Conservation (phyloP, 2,329 filamentous ascomycete genomes). For the Aspergillus melleus region DNA sequence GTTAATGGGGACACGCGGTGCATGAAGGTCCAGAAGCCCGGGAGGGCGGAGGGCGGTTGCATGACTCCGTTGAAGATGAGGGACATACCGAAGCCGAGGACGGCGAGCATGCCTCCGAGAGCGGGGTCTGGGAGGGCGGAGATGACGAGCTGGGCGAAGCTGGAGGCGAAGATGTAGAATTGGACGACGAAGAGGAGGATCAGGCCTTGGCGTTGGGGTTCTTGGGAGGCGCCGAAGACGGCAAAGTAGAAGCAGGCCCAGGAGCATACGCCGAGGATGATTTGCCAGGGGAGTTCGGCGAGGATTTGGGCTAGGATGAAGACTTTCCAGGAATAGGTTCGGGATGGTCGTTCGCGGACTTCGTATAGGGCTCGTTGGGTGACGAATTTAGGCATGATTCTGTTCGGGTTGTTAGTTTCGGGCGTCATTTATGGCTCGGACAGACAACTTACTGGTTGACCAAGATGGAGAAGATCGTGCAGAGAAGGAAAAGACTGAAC, state of each 20-base stretch:
- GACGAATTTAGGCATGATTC: constrained; percentile 74
- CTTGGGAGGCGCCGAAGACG: constrained; percentile 40
- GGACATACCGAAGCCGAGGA: not conserved
- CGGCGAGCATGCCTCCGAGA: not conserved
- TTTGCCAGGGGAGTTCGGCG: constrained; percentile 74
- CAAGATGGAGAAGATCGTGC: constrained; percentile 49
- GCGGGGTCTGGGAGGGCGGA: constrained; percentile 1
- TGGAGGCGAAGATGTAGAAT: constrained; percentile 9
- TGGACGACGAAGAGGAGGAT: constrained; percentile 8
- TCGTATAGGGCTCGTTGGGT: constrained; percentile 78
- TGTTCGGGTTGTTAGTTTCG: not conserved
- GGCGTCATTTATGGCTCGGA: not conserved
- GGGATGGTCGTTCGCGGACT: constrained; percentile 76
- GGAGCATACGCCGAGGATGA: constrained; percentile 69
- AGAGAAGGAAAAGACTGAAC: constrained; percentile 78
- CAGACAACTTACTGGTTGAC: constrained; percentile 45
- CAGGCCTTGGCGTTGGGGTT: not conserved
- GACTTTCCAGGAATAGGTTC: constrained; percentile 78
- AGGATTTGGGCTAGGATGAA: constrained; percentile 80
- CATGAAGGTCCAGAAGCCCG: constrained; percentile 78
- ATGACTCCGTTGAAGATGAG: constrained; percentile 44
- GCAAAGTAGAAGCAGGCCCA: constrained; percentile 83
- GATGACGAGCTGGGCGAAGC: constrained; percentile 7
- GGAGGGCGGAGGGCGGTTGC: constrained; percentile 45
- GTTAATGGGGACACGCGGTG: constrained; percentile 64